Evolutionary conservation across 495 filamentous ascomycete genomes (phyloP), one percentile per base, ranked within the genome.

Genomic region (Xylaria acuta): DNA sequence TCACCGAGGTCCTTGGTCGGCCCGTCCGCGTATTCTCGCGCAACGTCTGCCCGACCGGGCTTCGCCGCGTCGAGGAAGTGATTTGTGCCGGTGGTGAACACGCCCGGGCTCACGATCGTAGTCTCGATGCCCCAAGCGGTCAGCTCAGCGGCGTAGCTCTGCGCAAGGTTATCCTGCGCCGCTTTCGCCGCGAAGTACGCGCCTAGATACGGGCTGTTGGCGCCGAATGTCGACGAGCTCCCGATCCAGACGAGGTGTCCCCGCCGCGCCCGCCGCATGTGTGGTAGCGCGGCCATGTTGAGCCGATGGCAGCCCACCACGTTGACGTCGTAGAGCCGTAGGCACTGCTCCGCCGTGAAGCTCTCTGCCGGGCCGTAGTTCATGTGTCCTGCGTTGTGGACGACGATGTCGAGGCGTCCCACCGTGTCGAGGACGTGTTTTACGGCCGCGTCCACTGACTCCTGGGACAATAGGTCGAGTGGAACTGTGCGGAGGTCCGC

Each of bases 331-430:
- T 75, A 78, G 11, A 78, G 62, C 6, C 65, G 38, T 12, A 71
- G 45, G 27, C 56, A 64, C 62, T 78, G 76, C 60, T 73, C 71
- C 20, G 76, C 51, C 12, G 76, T 78, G 67, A 78, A 78, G 30
- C 73, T 62, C 62, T 78, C 76, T 8, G 76, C 45, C 18, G 76
- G 76, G 3, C 76, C 76, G 47, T 66, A 78, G 60, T 56, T 56
- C 71, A 78, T 76, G 71, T 78, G 76, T 58, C 77, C 77, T 4
- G 76, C 74, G 36, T 79, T 79, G 66, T 79, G 73, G 22, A 78
- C 54, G 9, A 79, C 47, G 34, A 64, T 71, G 56, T 78, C 77
- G 34, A 79, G 67, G 30, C 60, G 47, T 36, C 77, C 74, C 18
- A 59, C 20, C 8, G 8, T 49, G 36, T 27, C 27, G 47, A 73